A percentile compares a stretch with the other conserved stretches of the same genome.
Conservation (phyloP, 2,329 filamentous ascomycete species). For the Curvularia sp. region DNA sequence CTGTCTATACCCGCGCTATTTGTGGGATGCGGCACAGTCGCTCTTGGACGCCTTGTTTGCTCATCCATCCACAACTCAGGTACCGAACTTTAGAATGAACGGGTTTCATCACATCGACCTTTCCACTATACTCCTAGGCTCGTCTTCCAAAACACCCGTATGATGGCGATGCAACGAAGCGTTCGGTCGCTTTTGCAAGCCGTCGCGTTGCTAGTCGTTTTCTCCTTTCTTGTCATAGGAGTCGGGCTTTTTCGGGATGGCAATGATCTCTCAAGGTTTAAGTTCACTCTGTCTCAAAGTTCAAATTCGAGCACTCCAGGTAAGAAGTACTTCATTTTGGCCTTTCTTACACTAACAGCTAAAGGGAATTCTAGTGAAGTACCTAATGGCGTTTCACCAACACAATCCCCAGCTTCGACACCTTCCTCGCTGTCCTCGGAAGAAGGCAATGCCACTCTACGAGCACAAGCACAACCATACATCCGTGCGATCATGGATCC, state of each 20-base stretch:
- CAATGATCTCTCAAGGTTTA: conserved; percentile 9
- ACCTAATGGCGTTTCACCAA: not conserved
- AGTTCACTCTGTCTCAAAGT: conserved; percentile 10
- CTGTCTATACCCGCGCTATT: not conserved
- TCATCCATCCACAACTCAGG: not conserved
- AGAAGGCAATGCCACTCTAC: conserved; percentile 22
- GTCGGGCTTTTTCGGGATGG: conserved; percentile 21
- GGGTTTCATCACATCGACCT: not conserved
- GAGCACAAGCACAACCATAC: conserved; percentile 24
- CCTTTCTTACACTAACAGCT: not conserved
- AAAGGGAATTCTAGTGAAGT: not conserved
- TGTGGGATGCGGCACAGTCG: conserved; percentile 2
- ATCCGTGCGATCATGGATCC: conserved; percentile 30
- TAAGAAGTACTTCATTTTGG: not conserved
- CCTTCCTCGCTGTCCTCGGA: conserved; percentile 10
- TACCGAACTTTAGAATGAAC: not conserved
- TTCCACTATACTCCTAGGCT: not conserved
- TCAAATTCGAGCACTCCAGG: conserved; percentile 9
- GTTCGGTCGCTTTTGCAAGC: conserved; percentile 23
- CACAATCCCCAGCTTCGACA: not conserved
- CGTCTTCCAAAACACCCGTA: not conserved
- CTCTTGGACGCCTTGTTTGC: too few species aligned
- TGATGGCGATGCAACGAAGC: conserved; percentile 20
- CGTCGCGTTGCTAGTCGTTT: conserved; percentile 18
- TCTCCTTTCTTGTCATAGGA: conserved; percentile 21